These are phyloP conservation scores for Microdochium paspali DNA, from an alignment of 2,329 filamentous ascomycete genomes.

Conservation along the genomic window DNA sequence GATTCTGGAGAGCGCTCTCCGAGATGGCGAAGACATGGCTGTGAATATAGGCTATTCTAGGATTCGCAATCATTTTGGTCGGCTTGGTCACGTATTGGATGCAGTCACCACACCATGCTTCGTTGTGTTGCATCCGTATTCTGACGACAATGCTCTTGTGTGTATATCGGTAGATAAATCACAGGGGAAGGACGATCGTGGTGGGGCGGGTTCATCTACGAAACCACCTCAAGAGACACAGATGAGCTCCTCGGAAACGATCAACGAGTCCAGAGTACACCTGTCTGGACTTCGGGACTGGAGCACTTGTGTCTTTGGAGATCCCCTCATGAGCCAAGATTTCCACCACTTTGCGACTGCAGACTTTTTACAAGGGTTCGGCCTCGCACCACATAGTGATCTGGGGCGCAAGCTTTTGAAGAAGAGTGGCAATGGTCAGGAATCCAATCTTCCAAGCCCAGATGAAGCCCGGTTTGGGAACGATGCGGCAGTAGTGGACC, in stretches of 20 bases:
- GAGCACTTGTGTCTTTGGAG: constrained; percentile 50
- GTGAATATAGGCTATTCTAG: constrained; percentile 47
- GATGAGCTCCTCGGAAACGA: constrained; percentile 1
- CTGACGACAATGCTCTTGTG: constrained; percentile 41
- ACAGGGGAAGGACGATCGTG: too few species aligned
- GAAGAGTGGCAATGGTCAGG: background rate
- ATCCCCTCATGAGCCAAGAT: constrained; percentile 42
- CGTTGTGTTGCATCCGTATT: constrained; percentile 42
- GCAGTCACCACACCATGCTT: constrained; percentile 40
- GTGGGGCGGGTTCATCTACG: constrained; percentile 6
- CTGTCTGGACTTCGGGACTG: constrained; percentile 45
- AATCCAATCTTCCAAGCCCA: background rate
- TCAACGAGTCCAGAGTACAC: background rate
- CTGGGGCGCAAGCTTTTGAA: background rate
- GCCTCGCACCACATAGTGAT: constrained; percentile 1
- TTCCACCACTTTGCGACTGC: constrained; percentile 34
- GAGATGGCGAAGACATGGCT: constrained; percentile 51
- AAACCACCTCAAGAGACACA: background rate
- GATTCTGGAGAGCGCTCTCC: constrained; percentile 44
- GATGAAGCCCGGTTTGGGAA: too few species aligned
- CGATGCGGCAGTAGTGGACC: constrained; percentile 35
- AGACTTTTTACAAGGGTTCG: constrained; percentile 39
- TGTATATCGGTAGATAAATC: too few species aligned
- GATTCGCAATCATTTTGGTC: constrained; percentile 41
- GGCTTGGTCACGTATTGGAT: constrained; percentile 40